Evolutionary conservation across 164 flowering plant genomes (phyloP).

Genomic region (Vitis rupestris): DNA sequence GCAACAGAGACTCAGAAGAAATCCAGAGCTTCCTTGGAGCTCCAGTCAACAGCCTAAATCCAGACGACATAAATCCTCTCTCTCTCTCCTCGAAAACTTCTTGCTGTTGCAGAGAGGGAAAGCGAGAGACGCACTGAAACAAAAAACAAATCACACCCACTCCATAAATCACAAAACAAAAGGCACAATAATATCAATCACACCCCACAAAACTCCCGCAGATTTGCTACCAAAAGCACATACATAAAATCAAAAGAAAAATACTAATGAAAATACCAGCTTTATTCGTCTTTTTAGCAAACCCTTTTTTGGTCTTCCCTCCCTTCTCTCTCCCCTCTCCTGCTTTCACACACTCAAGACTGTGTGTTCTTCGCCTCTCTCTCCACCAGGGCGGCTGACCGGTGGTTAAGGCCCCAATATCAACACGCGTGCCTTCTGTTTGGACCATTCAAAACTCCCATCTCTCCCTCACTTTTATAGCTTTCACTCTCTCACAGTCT

Average conservation of each 20-base stretch:
- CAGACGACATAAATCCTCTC: conserved; percentile 25
- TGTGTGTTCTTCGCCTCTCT: background rate
- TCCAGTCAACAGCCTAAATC: conserved; percentile 18
- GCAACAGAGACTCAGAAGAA: conserved; percentile 1
- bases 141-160: background rate
- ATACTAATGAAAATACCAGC: too few relatives aligned
- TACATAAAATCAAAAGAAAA: too few relatives aligned
- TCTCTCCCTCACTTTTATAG: too few relatives aligned
- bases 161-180: too few relatives aligned
- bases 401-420: too few relatives aligned
- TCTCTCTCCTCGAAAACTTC: background rate
- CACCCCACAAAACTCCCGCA: too few relatives aligned
- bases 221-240: too few relatives aligned
- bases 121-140: background rate
- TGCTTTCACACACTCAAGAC: background rate
- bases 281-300: background rate
- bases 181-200: too few relatives aligned
- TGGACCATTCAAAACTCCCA: too few relatives aligned
- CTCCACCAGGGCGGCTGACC: background rate
- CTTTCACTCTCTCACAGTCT: too few relatives aligned
- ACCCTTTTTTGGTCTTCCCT: background rate
- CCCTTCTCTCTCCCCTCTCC: background rate
- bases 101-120: background rate
- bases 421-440: too few relatives aligned
- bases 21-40: conserved; percentile 28